A percentile compares a stretch with the other conserved stretches of the same genome.
phyloP scores from a whole-genome alignment of 1,284 basidiomycete genomes.

The Sporisorium reilianum region DNA sequence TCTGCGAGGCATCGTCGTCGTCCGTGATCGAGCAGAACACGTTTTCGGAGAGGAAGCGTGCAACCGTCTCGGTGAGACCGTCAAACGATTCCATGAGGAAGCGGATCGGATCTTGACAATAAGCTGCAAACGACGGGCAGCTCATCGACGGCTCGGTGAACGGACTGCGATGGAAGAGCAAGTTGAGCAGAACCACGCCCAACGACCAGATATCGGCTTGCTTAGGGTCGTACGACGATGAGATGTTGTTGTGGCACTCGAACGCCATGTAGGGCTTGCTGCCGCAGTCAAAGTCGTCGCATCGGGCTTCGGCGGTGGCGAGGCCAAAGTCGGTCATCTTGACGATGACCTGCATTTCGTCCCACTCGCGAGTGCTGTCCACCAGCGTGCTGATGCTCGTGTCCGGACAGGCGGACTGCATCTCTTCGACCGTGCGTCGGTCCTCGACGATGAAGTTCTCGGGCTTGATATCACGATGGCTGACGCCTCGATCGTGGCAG shows the following conservation, averaged over 20 bases:
- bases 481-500: slow-evolving; percentile 92
- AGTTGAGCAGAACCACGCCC: slow-evolving; percentile 97
- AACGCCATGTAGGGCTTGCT: slow-evolving; percentile 99
- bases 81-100: slow-evolving; percentile 92
- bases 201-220: slow-evolving; percentile 99
- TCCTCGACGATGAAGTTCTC: slow-evolving; percentile 72
- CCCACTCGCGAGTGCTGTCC: slow-evolving; percentile 74
- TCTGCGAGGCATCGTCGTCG: slow-evolving; percentile 70
- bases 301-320: slow-evolving; percentile 86
- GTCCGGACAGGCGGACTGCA: slow-evolving; percentile 74
- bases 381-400: slow-evolving; percentile 69
- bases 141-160: slow-evolving; percentile 91
- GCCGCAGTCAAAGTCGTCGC: slow-evolving; percentile 97
- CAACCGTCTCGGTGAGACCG: slow-evolving; percentile 88
- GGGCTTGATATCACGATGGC: slow-evolving; percentile 98
- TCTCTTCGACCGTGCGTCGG: slow-evolving; percentile 44
- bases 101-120: slow-evolving; percentile 80
- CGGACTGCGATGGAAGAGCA: slow-evolving; percentile 98
- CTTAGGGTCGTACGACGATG: slow-evolving; percentile 89
- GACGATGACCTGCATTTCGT: slow-evolving; percentile 73
- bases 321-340: slow-evolving; percentile 98
- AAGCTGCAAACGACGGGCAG: slow-evolving; percentile 84
- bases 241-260: slow-evolving; percentile 96
- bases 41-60: slow-evolving; percentile 83
- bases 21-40: slow-evolving; percentile 85